Evolutionary conservation across 495 filamentous ascomycete species (phyloP).

Genomic region (Cryomyces minteri): DNA sequence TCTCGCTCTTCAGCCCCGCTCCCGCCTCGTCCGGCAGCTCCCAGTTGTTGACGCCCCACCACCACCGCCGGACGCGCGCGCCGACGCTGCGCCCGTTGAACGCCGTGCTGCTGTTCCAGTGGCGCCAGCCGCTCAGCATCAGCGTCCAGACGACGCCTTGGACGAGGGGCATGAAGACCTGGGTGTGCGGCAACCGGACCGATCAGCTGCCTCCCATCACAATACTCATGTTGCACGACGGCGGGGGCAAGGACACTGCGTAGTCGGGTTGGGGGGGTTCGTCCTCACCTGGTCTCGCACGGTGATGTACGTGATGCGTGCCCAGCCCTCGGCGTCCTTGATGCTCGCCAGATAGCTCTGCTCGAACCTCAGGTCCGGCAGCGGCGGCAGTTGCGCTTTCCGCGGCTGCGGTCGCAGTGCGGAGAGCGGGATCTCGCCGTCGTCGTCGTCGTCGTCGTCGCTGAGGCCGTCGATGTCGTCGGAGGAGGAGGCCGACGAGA

Average conservation of each 20-base stretch:
- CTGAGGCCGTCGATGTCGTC: slow-evolving; percentile 5
- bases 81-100: slow-evolving; percentile 53
- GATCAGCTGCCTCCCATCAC: not conserved
- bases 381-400: slow-evolving; percentile 48
- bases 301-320: slow-evolving; percentile 67
- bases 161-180: slow-evolving; percentile 67
- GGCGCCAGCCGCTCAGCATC: slow-evolving; percentile 59
- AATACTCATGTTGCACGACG: too few relatives aligned
- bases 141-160: slow-evolving; percentile 78
- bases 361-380: slow-evolving; percentile 90
- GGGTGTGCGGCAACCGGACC: not conserved
- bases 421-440: slow-evolving; percentile 23
- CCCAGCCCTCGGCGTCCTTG: slow-evolving; percentile 53
- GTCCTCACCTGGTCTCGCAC: slow-evolving; percentile 59
- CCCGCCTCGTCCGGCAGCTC: slow-evolving; percentile 26
- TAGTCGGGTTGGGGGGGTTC: too few relatives aligned
- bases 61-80: slow-evolving; percentile 61
- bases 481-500: slow-evolving; percentile 5
- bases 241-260: too few relatives aligned
- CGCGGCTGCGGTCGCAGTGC: slow-evolving; percentile 25
- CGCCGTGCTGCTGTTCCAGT: slow-evolving; percentile 58
- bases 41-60: slow-evolving; percentile 87
- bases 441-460: slow-evolving; percentile 11
- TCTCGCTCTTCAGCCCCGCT: slow-evolving; percentile 11
- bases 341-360: slow-evolving; percentile 90